Evolutionary conservation across 2,329 filamentous ascomycete genomes (phyloP), one percentile per base, ranked within the genome.

Genomic region (Xylariaceae sp.): DNA sequence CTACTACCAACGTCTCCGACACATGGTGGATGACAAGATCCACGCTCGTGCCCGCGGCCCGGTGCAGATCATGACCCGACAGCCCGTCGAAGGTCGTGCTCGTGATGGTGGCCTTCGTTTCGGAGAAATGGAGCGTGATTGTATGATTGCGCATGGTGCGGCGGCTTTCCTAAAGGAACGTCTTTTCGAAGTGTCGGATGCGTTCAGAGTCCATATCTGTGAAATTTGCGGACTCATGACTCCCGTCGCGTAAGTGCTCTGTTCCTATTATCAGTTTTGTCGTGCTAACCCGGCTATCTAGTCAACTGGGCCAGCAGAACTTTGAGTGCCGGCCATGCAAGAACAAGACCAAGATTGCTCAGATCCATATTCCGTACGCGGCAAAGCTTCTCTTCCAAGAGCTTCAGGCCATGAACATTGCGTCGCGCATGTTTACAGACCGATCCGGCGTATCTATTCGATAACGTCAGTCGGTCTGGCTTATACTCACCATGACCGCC

Each of bases 11-110:
- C 91, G 95, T 73, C 83, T 99, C 57, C 87, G 94, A 61, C 95
- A 99, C 76, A 99, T 99, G 95, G 95, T 99, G 64, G 94, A 99
- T 72, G 94, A 99, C 80, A 99, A 99, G 82, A 99, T 99, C 66
- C 94, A 99, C 75, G 95, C 94, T n/a, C 88, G 95, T 74, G 94
- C 95, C 11, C 87, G 94, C 70, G 94, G 95, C 37, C 94, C 94
- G 0, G 89, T 96, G 27, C 94, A 99, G 74, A 99, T 99, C 68
- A 83, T 99, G 76, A 99, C 94, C 2, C 82, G 95, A 55, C 94
- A 99, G 73, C 94, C 94, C 19, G 94, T 99, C 11, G 94, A 99
- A 75, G 94, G 94, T 87, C 89, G 95, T 83, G 94, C 94, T 3
- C 81, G 95, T 74, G 95, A 99, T 71, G 94, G 94, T 81, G 94